Evolutionary conservation across 1,284 basidiomycete species (phyloP).

Genomic region (Leccinum pachyderme): DNA sequence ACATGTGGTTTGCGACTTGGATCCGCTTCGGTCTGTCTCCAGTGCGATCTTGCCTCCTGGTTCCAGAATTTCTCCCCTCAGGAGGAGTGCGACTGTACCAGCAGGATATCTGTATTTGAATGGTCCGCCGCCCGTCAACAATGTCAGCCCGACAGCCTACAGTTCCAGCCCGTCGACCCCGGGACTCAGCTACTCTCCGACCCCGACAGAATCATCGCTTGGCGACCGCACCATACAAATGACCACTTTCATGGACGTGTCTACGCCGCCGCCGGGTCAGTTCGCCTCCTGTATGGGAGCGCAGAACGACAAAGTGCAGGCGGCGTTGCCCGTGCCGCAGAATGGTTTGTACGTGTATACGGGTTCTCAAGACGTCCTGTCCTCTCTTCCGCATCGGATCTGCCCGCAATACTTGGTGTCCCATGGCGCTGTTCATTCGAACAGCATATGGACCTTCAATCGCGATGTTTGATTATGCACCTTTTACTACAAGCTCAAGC

Average conservation of each 20-base stretch:
- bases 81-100: conserved; percentile 28
- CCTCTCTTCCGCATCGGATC: conserved; percentile 11
- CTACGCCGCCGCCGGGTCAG: conserved; percentile 30
- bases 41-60: conserved; percentile 7
- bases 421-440: conserved; percentile 10
- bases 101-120: conserved; percentile 16
- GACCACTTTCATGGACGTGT: conserved; percentile 46
- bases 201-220: conserved; percentile 51
- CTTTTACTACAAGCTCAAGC: conserved; percentile 1
- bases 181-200: conserved; percentile 52
- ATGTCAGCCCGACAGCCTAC: conserved; percentile 20
- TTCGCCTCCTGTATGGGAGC: conserved; percentile 27
- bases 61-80: conserved; percentile 16
- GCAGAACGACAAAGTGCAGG: conserved; percentile 34
- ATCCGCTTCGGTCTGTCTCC: conserved; percentile 3
- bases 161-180: conserved; percentile 47
- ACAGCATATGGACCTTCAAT: conserved; percentile 17
- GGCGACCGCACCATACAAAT: conserved; percentile 56
- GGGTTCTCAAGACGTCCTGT: conserved; percentile 15
- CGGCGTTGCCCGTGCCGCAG: conserved; percentile 13
- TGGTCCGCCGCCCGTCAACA: conserved; percentile 2
- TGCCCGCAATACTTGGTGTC: conserved; percentile 16
- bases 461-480: conserved; percentile 15
- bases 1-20: background rate
- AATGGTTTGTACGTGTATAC: conserved; percentile 21